phyloP scores from a whole-genome alignment of 2,329 filamentous ascomycete genomes.

The Pezicula carpinea region DNA sequence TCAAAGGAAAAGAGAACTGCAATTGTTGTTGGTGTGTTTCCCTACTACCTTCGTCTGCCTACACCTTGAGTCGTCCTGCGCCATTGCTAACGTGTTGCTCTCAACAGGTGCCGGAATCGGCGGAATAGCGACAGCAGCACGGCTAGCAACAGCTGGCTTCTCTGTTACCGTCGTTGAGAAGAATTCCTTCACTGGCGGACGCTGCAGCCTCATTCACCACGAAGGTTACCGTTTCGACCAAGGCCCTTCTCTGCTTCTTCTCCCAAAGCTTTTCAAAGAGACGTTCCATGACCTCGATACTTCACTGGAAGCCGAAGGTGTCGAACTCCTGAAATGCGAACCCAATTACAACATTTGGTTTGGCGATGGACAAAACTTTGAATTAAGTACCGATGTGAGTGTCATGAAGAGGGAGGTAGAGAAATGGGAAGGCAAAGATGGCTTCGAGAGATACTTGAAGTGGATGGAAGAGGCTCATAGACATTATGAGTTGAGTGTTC shows the following conservation, averaged over 20 bases:
- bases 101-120: conserved; percentile 61
- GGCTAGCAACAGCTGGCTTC: conserved; percentile 66
- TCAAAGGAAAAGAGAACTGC: conserved; percentile 38
- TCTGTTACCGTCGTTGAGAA: conserved; percentile 75
- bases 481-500: conserved; percentile 65
- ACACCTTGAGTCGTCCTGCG: neutral
- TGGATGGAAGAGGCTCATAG: conserved; percentile 64
- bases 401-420: conserved; percentile 69
- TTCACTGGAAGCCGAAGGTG: conserved; percentile 58
- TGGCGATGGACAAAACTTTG: conserved; percentile 59
- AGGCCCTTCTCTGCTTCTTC: conserved; percentile 67
- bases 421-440: conserved; percentile 66
- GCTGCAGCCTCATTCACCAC: conserved; percentile 61
- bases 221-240: conserved; percentile 68
- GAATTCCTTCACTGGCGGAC: conserved; percentile 66
- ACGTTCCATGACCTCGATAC: conserved; percentile 66
- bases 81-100: conserved; percentile 14
- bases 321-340: conserved; percentile 65
- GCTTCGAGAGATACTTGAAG: conserved; percentile 63
- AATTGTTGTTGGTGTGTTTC: conserved; percentile 45
- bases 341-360: conserved; percentile 76
- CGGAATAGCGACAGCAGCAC: conserved; percentile 66
- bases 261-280: conserved; percentile 66
- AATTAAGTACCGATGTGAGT: conserved; percentile 62
- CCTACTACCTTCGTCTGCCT: neutral